A percentile compares a stretch with the other conserved stretches of the same genome.
phyloP scores from a whole-genome alignment of 345 rosid species.

The Noccaea bulbosa region DNA sequence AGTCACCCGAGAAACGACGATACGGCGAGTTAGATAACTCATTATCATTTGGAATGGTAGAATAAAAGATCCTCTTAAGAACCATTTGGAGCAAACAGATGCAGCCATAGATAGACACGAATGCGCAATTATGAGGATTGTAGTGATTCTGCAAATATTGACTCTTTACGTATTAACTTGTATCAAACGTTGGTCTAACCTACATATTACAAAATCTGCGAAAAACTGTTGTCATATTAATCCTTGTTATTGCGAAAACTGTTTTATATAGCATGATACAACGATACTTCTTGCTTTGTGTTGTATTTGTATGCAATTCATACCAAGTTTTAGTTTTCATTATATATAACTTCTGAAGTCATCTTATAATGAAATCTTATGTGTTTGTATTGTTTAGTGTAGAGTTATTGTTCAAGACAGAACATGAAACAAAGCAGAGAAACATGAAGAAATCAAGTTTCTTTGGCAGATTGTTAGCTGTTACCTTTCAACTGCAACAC shows the following conservation, averaged over 20 bases:
- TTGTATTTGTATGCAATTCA: neutral
- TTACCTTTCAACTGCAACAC: no score
- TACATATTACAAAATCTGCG: neutral
- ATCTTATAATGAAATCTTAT: no score
- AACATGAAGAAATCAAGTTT: no score
- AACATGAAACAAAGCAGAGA: no score
- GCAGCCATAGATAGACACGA: neutral
- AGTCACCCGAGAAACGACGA: neutral
- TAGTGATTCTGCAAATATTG: neutral
- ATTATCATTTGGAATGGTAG: conserved; percentile 46
- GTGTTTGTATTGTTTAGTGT: no score
- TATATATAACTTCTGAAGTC: no score
- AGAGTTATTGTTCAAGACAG: no score
- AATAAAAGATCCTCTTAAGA: conserved; percentile 49
- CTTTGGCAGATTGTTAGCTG: no score
- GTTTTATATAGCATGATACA: neutral
- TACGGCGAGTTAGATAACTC: neutral
- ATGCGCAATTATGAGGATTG: conserved; percentile 4
- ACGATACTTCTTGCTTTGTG: neutral
- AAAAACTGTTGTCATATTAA: no score
- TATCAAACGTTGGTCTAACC: no score
- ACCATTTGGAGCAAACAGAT: conserved; percentile 56
- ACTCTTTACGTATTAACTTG: neutral
- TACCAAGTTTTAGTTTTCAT: no score
- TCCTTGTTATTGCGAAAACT: neutral